Evolutionary conservation across 257 asterid species (phyloP).

Genomic region (Penstemon newberryi): DNA sequence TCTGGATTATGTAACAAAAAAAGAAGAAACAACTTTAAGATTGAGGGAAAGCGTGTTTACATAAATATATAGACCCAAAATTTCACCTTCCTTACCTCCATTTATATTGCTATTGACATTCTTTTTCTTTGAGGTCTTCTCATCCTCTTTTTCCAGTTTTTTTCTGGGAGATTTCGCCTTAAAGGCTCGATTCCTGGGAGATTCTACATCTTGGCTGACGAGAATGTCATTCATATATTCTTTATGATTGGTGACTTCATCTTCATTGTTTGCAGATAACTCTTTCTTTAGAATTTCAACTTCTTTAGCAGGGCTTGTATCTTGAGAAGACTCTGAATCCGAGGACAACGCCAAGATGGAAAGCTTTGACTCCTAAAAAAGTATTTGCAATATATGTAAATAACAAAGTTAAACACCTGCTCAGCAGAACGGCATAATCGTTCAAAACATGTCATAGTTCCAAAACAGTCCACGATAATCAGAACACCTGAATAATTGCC

Average conservation of each 20-base stretch:
- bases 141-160: conserved; percentile 42
- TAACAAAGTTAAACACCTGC: conserved; percentile 1
- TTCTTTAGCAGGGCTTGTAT: conserved; percentile 36
- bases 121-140: conserved; percentile 30
- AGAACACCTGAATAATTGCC: not conserved
- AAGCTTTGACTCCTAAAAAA: conserved; percentile 45
- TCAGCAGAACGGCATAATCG: not conserved
- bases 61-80: conserved; percentile 22
- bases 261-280: conserved; percentile 26
- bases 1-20: conserved; percentile 39
- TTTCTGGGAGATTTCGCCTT: conserved; percentile 43
- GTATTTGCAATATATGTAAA: conserved; percentile 23
- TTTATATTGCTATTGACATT: conserved; percentile 25
- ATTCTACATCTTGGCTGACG: conserved; percentile 35
- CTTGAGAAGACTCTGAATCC: conserved; percentile 66
- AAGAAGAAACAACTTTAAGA: conserved; percentile 15
- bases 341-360: conserved; percentile 66
- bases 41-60: conserved; percentile 11
- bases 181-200: conserved; percentile 32
- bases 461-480: not conserved
- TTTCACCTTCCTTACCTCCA: conserved; percentile 41
- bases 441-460: not conserved
- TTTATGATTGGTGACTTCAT: conserved; percentile 22
- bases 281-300: conserved; percentile 30
- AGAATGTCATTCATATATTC: conserved; percentile 35